Evolutionary conservation across 805 yeast genomes (phyloP), one percentile per base, ranked within the genome.

Genomic region (Cyberlindnera americana): DNA sequence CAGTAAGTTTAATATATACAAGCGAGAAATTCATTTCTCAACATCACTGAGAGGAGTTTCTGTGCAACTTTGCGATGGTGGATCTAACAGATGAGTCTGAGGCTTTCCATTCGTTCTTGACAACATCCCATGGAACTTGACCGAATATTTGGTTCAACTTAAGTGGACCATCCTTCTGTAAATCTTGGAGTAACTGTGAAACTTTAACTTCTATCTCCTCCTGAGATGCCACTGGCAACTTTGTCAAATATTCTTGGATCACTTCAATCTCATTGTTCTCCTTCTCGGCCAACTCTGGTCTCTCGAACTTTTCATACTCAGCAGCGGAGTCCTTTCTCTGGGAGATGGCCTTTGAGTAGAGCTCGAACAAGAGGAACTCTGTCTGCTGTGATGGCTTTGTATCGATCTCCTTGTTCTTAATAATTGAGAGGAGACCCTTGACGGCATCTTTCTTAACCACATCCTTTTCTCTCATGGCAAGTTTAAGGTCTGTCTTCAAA

Each of bases 281-380:
- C 38, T 68, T 70, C n/a, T 66, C 72, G 2, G 70, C 80, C 43
- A 79, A 59, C 44, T 80, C 85, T 3, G 51, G 56, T 47, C 86
- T 69, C 9, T 64, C 57, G 37, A 73, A 72, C 14, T 60, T 57
- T 11, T 49, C 35, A 50, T 71, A 80, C 49, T 76, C 76, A 10
- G 56, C 62, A 31, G 70, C 69, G 1, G 82, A 70, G 42, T 75
- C 77, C 19, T 48, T 51, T 45, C 83, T 66, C 49, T 77, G 78
- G 17, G 64, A 60, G 23, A 76, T 61, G 48, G 76, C 57, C 40
- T 73, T 75, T 16, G 65, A 56, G 46, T 67, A 62, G 3, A 62
- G 46, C 23, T 65, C 69, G 32, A 52, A 59, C 4, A 70, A 44
- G n/a, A 54, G 43, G 38, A 59, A 65, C 40, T 67, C 73, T 29